Percentiles rank a stretch among this genome's conserved stretches.
Conservation (phyloP, 192 early-diverging fungal genomes). For the Chytriomyces confervae region DNA sequence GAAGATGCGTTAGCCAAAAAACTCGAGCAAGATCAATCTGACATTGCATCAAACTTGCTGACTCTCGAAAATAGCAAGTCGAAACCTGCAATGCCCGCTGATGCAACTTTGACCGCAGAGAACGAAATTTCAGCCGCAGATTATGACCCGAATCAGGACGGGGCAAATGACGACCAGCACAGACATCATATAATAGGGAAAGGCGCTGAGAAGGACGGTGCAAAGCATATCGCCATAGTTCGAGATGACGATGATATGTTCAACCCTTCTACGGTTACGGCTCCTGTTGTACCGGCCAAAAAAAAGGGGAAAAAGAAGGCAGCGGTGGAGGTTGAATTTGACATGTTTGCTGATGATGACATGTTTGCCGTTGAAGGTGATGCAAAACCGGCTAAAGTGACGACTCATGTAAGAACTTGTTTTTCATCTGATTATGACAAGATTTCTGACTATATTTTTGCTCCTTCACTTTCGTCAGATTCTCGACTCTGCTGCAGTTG, state of each 20-base stretch:
- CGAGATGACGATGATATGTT: constrained; percentile 36
- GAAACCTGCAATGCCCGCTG: too few species aligned
- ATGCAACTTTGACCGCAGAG: neutral
- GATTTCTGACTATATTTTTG: constrained; percentile 20
- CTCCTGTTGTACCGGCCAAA: neutral
- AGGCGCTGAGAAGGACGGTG: constrained; percentile 3
- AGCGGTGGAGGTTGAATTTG: constrained; percentile 32
- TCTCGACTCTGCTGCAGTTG: constrained; percentile 48
- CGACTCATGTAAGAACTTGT: constrained; percentile 36
- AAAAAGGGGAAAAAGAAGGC: constrained; percentile 11
- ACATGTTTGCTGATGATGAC: constrained; percentile 82
- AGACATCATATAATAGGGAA: neutral
- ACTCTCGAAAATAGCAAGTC: too few species aligned
- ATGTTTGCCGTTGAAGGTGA: constrained; percentile 64
- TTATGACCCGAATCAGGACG: constrained; percentile 80
- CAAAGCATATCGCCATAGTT: constrained; percentile 14
- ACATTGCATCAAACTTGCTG: too few species aligned
- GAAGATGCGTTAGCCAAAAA: too few species aligned
- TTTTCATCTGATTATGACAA: neutral
- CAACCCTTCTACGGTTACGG: constrained; percentile 10
- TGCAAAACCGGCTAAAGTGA: constrained; percentile 30
- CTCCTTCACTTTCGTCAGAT: constrained; percentile 29
- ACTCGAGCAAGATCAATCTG: too few species aligned
- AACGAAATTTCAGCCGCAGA: constrained; percentile 64
- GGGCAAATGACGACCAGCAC: constrained; percentile 66